Conservation (phyloP, 2,329 filamentous ascomycete species). For the Cercospora berteroae region DNA sequence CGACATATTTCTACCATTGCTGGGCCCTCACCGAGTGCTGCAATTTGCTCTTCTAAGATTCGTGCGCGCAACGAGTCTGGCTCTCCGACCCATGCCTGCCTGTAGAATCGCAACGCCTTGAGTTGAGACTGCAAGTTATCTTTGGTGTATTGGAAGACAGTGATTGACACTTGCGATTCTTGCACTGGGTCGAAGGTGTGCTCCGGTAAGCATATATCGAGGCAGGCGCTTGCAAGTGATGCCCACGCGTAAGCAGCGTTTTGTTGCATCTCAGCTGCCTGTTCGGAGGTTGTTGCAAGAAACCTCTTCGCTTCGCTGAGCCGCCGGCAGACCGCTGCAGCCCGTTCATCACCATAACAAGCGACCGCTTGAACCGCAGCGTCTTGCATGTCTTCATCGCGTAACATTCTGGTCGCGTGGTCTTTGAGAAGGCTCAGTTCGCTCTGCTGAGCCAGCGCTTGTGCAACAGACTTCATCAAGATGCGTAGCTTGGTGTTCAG, state of each 20-base stretch:
- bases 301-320: background rate
- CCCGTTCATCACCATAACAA: background rate
- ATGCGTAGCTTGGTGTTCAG: conserved; percentile 34
- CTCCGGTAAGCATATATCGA: conserved; percentile 82
- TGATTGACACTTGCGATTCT: conserved; percentile 60
- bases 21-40: conserved; percentile 64
- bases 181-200: conserved; percentile 78
- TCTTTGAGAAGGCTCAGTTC: background rate
- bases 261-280: background rate
- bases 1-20: conserved; percentile 67
- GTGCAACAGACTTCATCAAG: conserved; percentile 33
- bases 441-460: conserved; percentile 29
- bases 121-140: conserved; percentile 57
- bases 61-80: conserved; percentile 64
- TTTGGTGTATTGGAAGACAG: conserved; percentile 58
- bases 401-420: conserved; percentile 1
- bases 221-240: conserved; percentile 68
- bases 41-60: conserved; percentile 61
- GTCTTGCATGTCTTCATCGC: background rate
- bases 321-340: conserved; percentile 5
- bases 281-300: background rate
- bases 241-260: conserved; percentile 63
- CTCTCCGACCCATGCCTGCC: conserved; percentile 66
- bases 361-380: background rate
- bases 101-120: conserved; percentile 62